Evolutionary conservation across 129 eudicot species (phyloP).

Genomic region (Artemisia annua): DNA sequence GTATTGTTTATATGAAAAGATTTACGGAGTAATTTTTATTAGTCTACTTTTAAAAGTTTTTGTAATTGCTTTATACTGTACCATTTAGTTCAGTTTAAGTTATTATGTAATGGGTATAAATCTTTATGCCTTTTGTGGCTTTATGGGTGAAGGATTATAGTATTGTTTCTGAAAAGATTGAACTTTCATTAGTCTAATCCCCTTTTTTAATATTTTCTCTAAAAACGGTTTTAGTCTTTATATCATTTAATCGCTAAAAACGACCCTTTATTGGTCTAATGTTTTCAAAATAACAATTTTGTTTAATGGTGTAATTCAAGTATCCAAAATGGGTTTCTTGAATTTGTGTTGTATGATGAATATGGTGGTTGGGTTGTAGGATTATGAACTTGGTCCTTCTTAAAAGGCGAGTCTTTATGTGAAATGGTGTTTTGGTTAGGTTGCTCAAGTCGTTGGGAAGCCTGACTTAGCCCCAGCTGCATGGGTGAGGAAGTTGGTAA

Average conservation of each 20-base stretch:
- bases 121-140: slow-evolving; percentile 20
- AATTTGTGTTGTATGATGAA: background rate
- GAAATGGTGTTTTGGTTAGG: slow-evolving; percentile 38
- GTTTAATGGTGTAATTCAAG: background rate
- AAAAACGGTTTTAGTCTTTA: no score
- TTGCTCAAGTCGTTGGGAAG: slow-evolving; percentile 94
- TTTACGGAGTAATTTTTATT: background rate
- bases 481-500: slow-evolving; percentile 90
- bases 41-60: background rate
- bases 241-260: background rate
- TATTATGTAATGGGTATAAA: background rate
- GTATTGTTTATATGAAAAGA: slow-evolving; percentile 8
- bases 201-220: no score
- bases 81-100: background rate
- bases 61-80: no score
- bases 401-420: slow-evolving; percentile 7
- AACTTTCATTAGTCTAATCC: no score
- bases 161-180: no score
- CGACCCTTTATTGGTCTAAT: background rate
- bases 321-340: background rate
- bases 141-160: no score
- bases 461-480: slow-evolving; percentile 98
- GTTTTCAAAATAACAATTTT: background rate
- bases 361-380: background rate
- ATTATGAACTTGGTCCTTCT: background rate